A percentile compares a stretch with the other conserved stretches of the same genome.
Conservation (phyloP, 257 asterid species). For the Thymus mandschuricus region DNA sequence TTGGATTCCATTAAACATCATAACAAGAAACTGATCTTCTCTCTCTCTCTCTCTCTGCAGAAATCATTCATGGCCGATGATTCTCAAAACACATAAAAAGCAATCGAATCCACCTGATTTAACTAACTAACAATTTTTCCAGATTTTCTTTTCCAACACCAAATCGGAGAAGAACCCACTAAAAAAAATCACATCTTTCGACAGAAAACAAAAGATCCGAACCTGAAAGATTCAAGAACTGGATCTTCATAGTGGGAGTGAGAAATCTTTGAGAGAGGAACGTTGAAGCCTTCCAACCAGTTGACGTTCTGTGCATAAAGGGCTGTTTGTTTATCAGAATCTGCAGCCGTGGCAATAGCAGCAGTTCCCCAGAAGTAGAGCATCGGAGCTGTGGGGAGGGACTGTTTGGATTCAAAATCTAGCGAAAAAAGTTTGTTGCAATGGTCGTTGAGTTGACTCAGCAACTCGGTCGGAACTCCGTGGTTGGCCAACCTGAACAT, state of each 20-base stretch:
- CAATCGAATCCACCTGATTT: constrained; percentile 17
- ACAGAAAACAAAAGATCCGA: neutral
- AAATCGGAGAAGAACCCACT: no score
- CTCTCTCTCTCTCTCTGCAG: no score
- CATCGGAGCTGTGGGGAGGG: constrained; percentile 40
- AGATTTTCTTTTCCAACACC: no score
- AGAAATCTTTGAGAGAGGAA: constrained; percentile 42
- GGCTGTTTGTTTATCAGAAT: constrained; percentile 37
- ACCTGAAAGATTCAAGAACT: constrained; percentile 70
- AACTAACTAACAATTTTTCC: constrained; percentile 28
- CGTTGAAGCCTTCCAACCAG: constrained; percentile 87
- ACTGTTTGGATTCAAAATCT: constrained; percentile 56
- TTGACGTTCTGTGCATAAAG: constrained; percentile 35
- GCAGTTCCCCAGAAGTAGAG: constrained; percentile 92
- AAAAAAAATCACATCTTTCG: no score
- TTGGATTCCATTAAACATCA: neutral
- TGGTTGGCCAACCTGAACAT: constrained; percentile 81
- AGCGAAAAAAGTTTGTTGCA: constrained; percentile 51
- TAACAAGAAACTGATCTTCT: no score
- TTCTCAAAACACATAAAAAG: no score
- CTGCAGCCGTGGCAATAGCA: constrained; percentile 45
- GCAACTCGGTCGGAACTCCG: constrained; percentile 57
- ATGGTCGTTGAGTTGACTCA: constrained; percentile 48
- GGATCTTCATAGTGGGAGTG: constrained; percentile 44
- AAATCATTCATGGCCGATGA: no score